These are phyloP conservation scores for Botrytis pseudocinerea DNA, from an alignment of 2,329 filamentous ascomycete species.

Conservation along the genomic window DNA sequence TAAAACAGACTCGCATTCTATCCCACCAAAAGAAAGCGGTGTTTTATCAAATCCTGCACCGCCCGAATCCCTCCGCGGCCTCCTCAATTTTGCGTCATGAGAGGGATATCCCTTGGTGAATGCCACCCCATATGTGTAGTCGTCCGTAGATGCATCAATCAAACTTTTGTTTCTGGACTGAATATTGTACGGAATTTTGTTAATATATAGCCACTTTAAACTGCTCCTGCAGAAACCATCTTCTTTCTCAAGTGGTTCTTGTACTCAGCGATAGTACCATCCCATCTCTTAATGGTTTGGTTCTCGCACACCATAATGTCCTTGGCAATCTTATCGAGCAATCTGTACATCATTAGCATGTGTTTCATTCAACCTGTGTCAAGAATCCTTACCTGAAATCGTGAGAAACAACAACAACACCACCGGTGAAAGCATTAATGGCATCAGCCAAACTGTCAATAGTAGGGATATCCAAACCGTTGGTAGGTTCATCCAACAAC, in stretches of 20 bases:
- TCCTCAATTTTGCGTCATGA: constrained; percentile 15
- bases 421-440: constrained; percentile 90
- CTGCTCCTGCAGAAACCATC: constrained; percentile 87
- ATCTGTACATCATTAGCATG: constrained; percentile 54
- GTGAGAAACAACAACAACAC: constrained; percentile 97
- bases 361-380: neutral
- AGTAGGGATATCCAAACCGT: constrained; percentile 98
- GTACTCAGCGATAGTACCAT: constrained; percentile 88
- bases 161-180: constrained; percentile 21
- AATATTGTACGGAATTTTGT: neutral
- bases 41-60: constrained; percentile 17
- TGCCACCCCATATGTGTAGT: constrained; percentile 13
- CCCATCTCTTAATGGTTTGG: constrained; percentile 88
- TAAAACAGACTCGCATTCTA: constrained; percentile 37
- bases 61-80: constrained; percentile 25
- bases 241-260: constrained; percentile 99
- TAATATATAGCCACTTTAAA: constrained; percentile 54
- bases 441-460: constrained; percentile 97
- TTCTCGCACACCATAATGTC: constrained; percentile 99
- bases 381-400: constrained; percentile 82
- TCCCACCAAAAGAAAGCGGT: constrained; percentile 26
- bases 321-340: constrained; percentile 99
- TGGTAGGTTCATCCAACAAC: constrained; percentile 96
- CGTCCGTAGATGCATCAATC: constrained; percentile 19
- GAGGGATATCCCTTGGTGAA: neutral